Evolutionary conservation across 768 basidiomycete species (phyloP).

Genomic region (Leccinum imitatum): DNA sequence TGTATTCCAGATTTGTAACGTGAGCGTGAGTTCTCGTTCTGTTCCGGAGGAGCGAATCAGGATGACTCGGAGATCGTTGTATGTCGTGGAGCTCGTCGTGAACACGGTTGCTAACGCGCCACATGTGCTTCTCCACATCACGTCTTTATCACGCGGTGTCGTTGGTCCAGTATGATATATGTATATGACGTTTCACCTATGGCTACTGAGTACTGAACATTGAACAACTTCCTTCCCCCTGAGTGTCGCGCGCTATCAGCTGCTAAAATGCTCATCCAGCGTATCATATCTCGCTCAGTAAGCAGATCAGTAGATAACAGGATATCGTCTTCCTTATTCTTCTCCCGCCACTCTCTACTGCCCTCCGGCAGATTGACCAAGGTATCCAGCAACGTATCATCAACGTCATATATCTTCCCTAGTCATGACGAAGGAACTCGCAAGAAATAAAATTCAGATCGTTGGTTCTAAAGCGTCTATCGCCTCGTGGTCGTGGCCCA

Average conservation of each 20-base stretch:
- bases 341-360: neutral
- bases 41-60: neutral
- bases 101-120: neutral
- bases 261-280: neutral
- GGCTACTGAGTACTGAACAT: neutral
- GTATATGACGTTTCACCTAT: neutral
- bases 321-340: neutral
- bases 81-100: neutral
- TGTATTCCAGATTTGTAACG: slow-evolving; percentile 7
- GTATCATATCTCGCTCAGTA: slow-evolving; percentile 8
- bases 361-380: neutral
- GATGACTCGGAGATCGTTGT: neutral
- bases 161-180: slow-evolving; percentile 14
- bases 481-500: slow-evolving; percentile 6
- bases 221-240: neutral
- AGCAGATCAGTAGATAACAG: slow-evolving; percentile 15
- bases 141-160: slow-evolving; percentile 22
- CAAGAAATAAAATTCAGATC: neutral
- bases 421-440: slow-evolving; percentile 1
- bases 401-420: neutral
- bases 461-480: neutral
- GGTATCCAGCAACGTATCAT: neutral
- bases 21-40: slow-evolving; percentile 6
- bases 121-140: neutral
- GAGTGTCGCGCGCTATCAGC: neutral